Evolutionary conservation across 2,329 filamentous ascomycete species (phyloP).

Genomic region (Monilinia fructigena): DNA sequence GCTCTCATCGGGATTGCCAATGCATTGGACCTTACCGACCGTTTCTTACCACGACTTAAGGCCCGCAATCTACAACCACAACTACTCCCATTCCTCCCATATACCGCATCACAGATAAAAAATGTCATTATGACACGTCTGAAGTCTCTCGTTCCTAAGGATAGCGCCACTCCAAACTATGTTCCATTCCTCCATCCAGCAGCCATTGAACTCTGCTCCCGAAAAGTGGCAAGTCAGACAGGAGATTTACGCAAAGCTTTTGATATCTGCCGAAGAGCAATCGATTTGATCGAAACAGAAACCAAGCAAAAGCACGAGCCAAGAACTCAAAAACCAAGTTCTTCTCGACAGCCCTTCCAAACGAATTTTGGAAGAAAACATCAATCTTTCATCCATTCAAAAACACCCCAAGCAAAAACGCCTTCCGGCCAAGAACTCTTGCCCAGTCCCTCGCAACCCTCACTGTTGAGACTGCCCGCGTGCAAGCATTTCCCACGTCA

Average conservation of each 20-base stretch:
- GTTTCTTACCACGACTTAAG: constrained; percentile 90
- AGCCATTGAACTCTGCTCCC: constrained; percentile 88
- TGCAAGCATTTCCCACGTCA: constrained; percentile 86
- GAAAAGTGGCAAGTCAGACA: constrained; percentile 91
- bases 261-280: constrained; percentile 84
- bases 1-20: constrained; percentile 92
- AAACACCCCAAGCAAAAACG: constrained; percentile 41
- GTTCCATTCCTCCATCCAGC: constrained; percentile 91
- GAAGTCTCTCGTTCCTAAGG: constrained; percentile 65
- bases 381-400: constrained; percentile 64
- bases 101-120: constrained; percentile 83
- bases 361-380: constrained; percentile 75
- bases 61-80: constrained; percentile 87
- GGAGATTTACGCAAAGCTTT: constrained; percentile 94
- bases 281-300: constrained; percentile 86
- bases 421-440: constrained; percentile 43
- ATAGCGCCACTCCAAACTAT: constrained; percentile 54
- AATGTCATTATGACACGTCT: constrained; percentile 82
- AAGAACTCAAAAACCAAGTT: constrained; percentile 55
- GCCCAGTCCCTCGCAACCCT: constrained; percentile 54
- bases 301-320: constrained; percentile 71
- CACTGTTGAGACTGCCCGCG: constrained; percentile 80
- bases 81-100: constrained; percentile 88
- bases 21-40: constrained; percentile 90
- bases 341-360: constrained; percentile 67